Evolutionary conservation across 805 yeast species (phyloP).

Genomic region (Blastobotrys terrestris): DNA sequence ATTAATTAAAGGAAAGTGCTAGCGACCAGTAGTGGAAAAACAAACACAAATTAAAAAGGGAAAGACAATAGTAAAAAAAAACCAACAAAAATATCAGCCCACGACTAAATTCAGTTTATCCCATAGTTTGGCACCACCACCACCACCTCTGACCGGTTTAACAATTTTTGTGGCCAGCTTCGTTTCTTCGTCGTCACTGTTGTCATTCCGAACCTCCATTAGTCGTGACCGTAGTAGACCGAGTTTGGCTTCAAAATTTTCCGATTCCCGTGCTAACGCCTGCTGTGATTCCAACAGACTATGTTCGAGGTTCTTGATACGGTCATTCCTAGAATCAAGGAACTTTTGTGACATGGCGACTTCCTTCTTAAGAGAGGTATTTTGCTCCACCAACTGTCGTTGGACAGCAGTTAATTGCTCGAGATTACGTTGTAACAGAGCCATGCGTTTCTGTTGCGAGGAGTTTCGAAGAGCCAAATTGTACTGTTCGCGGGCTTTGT

Average conservation of each 20-base stretch:
- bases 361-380: slow-evolving; percentile 50
- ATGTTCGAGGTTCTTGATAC: slow-evolving; percentile 49
- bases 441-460: slow-evolving; percentile 40
- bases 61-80: too few relatives aligned
- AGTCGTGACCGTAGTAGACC: slow-evolving; percentile 15
- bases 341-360: slow-evolving; percentile 49
- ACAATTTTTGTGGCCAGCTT: slow-evolving; percentile 35
- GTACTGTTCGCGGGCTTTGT: slow-evolving; percentile 33
- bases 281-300: slow-evolving; percentile 40
- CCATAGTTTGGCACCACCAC: slow-evolving; percentile 13
- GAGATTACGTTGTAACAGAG: slow-evolving; percentile 51
- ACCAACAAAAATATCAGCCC: background rate
- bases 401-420: slow-evolving; percentile 53
- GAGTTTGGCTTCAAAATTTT: slow-evolving; percentile 38
- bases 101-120: slow-evolving; percentile 1
- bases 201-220: slow-evolving; percentile 9
- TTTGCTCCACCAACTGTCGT: slow-evolving; percentile 57
- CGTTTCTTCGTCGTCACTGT: background rate
- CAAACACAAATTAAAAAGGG: too few relatives aligned
- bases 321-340: slow-evolving; percentile 49
- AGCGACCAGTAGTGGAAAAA: too few relatives aligned
- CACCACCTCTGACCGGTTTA: slow-evolving; percentile 56
- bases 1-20: background rate
- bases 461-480: slow-evolving; percentile 24
- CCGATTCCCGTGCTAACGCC: slow-evolving; percentile 43